Evolutionary conservation across 2,329 filamentous ascomycete genomes (phyloP).

Genomic region (Exophiala sp.): DNA sequence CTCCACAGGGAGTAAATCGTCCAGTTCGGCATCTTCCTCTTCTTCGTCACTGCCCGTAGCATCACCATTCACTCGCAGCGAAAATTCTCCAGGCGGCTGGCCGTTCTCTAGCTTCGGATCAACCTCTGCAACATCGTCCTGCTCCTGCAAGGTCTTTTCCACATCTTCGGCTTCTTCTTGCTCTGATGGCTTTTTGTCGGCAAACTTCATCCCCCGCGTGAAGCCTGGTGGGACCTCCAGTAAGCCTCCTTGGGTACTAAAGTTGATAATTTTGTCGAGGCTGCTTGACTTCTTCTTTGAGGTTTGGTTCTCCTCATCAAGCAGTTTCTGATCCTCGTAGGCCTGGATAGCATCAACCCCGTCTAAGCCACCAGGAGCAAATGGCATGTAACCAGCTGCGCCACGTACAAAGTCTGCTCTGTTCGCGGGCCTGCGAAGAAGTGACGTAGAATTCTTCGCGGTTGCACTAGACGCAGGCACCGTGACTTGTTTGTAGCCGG

Average conservation of each 20-base stretch:
- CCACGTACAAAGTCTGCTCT: constrained; percentile 88
- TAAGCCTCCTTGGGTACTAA: constrained; percentile 69
- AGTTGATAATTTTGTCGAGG: constrained; percentile 80
- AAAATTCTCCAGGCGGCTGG: constrained; percentile 7
- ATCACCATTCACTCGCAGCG: constrained; percentile 8
- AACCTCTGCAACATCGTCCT: constrained; percentile 35
- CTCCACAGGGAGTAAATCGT: constrained; percentile 81
- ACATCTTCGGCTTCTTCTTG: constrained; percentile 63
- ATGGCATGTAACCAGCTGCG: constrained; percentile 88
- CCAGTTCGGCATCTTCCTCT: constrained; percentile 60
- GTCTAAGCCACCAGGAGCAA: constrained; percentile 84
- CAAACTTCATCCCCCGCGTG: constrained; percentile 67
- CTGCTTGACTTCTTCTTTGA: constrained; percentile 40
- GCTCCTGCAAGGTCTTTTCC: constrained; percentile 54
- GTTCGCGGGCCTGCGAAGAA: constrained; percentile 76
- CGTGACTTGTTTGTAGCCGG: constrained; percentile 89
- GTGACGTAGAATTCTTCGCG: constrained; percentile 89
- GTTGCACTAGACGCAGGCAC: constrained; percentile 82
- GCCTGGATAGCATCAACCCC: constrained; percentile 79
- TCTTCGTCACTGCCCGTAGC: constrained; percentile 32
- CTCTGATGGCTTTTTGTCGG: constrained; percentile 52
- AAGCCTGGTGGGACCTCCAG: constrained; percentile 79
- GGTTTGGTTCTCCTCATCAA: constrained; percentile 45
- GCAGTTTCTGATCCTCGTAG: constrained; percentile 65
- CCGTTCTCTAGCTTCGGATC: constrained; percentile 16